Evolutionary conservation across 352 stramenopile species (phyloP).

Genomic region (Phytopythium helicoides): DNA sequence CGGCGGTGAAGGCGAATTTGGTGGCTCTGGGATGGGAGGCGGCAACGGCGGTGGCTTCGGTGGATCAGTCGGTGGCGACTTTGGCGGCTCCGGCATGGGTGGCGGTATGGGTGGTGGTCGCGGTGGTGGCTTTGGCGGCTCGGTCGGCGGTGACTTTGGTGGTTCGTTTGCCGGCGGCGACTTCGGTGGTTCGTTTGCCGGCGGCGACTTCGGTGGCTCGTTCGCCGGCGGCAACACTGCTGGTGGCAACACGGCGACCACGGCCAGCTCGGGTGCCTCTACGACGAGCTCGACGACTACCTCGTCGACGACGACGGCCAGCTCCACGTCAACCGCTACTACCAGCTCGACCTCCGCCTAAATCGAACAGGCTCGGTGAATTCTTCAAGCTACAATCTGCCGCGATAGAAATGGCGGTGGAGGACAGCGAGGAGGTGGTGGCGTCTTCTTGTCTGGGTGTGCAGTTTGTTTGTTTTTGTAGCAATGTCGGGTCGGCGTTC

Average conservation of each 20-base stretch:
- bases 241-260: not conserved
- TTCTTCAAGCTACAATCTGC: too few species aligned
- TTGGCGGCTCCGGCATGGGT: conserved; percentile 1
- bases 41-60: not conserved
- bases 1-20: not conserved
- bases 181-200: not conserved
- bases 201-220: not conserved
- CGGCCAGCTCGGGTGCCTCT: not conserved
- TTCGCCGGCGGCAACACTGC: not conserved
- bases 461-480: too few species aligned
- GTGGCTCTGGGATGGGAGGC: not conserved
- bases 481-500: too few species aligned
- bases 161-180: not conserved
- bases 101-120: not conserved
- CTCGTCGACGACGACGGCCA: not conserved
- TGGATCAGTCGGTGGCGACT: not conserved
- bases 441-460: too few species aligned
- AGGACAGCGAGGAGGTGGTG: too few species aligned
- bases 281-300: not conserved
- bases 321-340: not conserved
- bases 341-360: conserved; percentile 1
- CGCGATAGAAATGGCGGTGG: too few species aligned
- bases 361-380: not conserved
- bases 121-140: not conserved
- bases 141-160: conserved; percentile 1